These are phyloP conservation scores for Ascodesmis nigricans DNA, from an alignment of 495 filamentous ascomycete genomes.

Conservation along the genomic window DNA sequence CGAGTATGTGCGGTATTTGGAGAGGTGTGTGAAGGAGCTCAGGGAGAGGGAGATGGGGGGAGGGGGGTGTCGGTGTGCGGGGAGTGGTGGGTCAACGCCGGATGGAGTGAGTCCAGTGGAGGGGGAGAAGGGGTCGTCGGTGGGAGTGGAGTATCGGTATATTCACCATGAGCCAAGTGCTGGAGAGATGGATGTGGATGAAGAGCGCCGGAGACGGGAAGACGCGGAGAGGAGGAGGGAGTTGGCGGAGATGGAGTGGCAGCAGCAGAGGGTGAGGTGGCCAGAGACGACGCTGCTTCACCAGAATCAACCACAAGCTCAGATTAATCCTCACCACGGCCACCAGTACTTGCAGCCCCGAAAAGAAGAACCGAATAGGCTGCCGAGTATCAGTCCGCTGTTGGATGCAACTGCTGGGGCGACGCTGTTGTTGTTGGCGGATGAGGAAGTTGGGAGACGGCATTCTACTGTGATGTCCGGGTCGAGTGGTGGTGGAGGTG, in stretches of 20 bases:
- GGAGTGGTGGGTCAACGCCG: conserved; percentile 3
- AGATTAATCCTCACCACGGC: conserved; percentile 19
- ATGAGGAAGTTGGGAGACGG: no score
- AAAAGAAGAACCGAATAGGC: conserved; percentile 24
- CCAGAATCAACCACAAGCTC: conserved; percentile 7
- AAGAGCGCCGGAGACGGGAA: conserved; percentile 5
- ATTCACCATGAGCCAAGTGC: conserved; percentile 11
- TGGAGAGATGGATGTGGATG: conserved; percentile 15
- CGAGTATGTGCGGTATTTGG: conserved; percentile 86
- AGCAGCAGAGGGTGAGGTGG: background rate
- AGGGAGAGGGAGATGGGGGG: conserved; percentile 38
- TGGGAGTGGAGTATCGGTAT: no score
- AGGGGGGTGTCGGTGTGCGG: conserved; percentile 4
- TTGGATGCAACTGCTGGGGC: conserved; percentile 61
- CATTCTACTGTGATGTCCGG: no score
- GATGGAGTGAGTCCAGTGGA: conserved; percentile 11
- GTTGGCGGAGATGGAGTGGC: background rate
- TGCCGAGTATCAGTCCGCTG: conserved; percentile 25
- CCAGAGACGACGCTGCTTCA: background rate
- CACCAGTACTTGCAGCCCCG: conserved; percentile 21
- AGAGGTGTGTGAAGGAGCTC: conserved; percentile 65
- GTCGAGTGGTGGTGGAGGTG: no score
- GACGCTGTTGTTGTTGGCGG: conserved; percentile 59
- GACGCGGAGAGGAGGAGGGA: background rate
- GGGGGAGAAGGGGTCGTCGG: conserved; percentile 24